phyloP scores from a whole-genome alignment of 1,139 yeast genomes.

The Saccharomyces hybrid region DNA sequence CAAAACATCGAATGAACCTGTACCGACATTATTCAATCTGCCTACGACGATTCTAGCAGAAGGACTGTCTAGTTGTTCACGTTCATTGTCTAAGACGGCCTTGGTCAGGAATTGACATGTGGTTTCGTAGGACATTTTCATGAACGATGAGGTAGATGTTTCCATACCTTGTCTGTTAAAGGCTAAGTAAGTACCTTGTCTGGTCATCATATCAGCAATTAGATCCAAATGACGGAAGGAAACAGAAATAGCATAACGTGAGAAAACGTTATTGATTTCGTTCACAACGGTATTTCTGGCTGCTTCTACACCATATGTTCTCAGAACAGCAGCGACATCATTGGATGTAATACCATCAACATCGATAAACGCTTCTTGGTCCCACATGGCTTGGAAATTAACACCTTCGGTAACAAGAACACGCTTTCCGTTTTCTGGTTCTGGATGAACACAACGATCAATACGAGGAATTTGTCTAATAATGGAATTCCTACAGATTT shows the following conservation, averaged over 20 bases:
- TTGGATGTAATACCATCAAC: constrained; percentile 85
- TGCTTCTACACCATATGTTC: constrained; percentile 96
- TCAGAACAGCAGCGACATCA: constrained; percentile 84
- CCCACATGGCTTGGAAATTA: constrained; percentile 97
- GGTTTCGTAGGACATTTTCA: constrained; percentile 99
- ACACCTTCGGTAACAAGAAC: constrained; percentile 94
- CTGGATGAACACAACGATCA: constrained; percentile 89
- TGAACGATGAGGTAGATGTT: constrained; percentile 86
- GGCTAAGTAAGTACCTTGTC: constrained; percentile 94
- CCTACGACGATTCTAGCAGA: constrained; percentile 95
- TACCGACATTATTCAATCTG: constrained; percentile 84
- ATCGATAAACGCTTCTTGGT: constrained; percentile 83
- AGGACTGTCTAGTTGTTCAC: constrained; percentile 84
- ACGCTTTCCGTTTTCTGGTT: constrained; percentile 59
- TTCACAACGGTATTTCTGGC: constrained; percentile 95
- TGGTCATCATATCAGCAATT: constrained; percentile 98
- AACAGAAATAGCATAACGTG: constrained; percentile 91
- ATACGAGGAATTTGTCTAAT: constrained; percentile 88
- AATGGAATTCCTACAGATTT: constrained; percentile 80
- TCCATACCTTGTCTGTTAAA: constrained; percentile 98
- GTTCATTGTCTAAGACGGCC: constrained; percentile 88
- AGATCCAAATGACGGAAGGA: constrained; percentile 90
- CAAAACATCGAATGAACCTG: constrained; percentile 89
- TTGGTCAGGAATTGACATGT: constrained; percentile 95
- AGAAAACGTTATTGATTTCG: constrained; percentile 93